phyloP scores from a whole-genome alignment of 768 basidiomycete genomes.

The Suillus decipiens region DNA sequence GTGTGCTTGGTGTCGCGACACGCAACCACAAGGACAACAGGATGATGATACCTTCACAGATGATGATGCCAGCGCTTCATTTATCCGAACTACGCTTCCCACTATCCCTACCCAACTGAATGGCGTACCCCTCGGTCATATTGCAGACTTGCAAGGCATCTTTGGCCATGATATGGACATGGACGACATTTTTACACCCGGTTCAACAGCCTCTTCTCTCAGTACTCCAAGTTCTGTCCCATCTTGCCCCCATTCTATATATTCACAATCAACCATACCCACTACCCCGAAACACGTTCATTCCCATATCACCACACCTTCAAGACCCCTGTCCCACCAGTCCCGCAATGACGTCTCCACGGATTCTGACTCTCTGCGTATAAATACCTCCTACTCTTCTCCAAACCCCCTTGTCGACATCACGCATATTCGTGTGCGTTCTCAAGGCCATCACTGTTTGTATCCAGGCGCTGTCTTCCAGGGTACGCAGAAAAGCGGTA shows the following conservation, averaged over 20 bases:
- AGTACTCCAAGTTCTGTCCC: background rate
- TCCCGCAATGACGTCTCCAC: background rate
- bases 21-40: constrained; percentile 11
- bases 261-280: constrained; percentile 1
- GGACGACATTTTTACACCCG: constrained; percentile 19
- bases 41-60: constrained; percentile 18
- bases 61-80: constrained; percentile 33
- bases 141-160: constrained; percentile 22
- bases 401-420: constrained; percentile 71
- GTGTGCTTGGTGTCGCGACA: constrained; percentile 51
- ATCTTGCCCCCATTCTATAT: constrained; percentile 1
- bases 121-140: constrained; percentile 18
- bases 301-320: constrained; percentile 13
- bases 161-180: constrained; percentile 42
- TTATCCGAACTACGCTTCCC: constrained; percentile 22
- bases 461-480: constrained; percentile 88
- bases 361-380: constrained; percentile 8
- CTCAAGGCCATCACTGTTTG: constrained; percentile 73
- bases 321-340: constrained; percentile 7
- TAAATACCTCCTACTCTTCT: constrained; percentile 26
- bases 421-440: constrained; percentile 71
- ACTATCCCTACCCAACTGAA: constrained; percentile 13
- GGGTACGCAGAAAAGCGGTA: constrained; percentile 92
- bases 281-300: constrained; percentile 18
- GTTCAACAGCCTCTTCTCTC: background rate